Base-by-base conservation (phyloP, 2,329 filamentous ascomycete species). In the Colletotrichum euphorbiae region DNA sequence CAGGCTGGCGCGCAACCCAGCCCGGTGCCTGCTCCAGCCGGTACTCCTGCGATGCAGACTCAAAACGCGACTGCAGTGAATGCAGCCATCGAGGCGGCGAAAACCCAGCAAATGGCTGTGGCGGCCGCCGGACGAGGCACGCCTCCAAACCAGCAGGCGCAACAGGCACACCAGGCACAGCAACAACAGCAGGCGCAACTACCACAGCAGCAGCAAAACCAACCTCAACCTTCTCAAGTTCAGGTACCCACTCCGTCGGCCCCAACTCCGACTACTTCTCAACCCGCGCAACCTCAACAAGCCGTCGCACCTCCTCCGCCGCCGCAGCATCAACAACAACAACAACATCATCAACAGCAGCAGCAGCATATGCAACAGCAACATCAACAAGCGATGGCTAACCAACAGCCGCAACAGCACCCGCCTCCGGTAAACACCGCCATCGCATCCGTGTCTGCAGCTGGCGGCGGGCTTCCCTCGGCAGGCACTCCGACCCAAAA, bases 351-450 rank as follows among this genome's bases (percentile, higher is more conserved):
- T 43, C 54, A 75, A 52, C 79, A 79, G 61, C 36, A 38, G 11
- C 36, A 38, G 13, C 36, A 38, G 11, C 63, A 67, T 11, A 12
- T 21, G 15, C 78, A 74, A 45, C 75, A 74, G 50, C 78, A 73
- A 58, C 54, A 57, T 6, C 54, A 43, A 15, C 58, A 51, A 33
- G 36, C 48, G 33, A 62, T 62, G 46, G 17, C 33, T 58, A 17
- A 19, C 15, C 45, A 61, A 36, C 40, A 40, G 19, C 55, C 48
- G n/a, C 55, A 58, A 17, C 58, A 61, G 15, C 66, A 69, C 17
- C 81, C 81, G 4, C 77, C 80, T 2, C 83, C 85, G 8, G 79
- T 85, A 51, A 87, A 87, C 69, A 83, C 84, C 0, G 78, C 80
- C 3, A 76, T 86, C 42, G 78, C 82, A 4, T 75, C 78, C 12